phyloP scores from a whole-genome alignment of 2,329 filamentous ascomycete species.

The Hymenoscyphus repandus region DNA sequence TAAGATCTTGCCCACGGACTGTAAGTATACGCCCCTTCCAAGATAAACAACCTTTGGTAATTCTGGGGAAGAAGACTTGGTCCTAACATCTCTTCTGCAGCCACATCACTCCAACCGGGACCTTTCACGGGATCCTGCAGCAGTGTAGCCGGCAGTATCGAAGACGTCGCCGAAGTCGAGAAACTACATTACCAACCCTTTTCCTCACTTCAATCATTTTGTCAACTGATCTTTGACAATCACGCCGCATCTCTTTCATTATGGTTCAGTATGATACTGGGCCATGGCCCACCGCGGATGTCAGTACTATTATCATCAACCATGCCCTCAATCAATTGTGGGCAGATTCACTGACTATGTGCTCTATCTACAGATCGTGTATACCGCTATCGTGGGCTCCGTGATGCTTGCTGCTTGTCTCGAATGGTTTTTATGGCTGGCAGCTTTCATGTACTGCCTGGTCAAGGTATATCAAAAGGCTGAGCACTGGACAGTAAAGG shows the following conservation, averaged over 20 bases:
- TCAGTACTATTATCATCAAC: conserved; percentile 28
- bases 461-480: conserved; percentile 85
- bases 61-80: not conserved
- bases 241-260: conserved; percentile 12
- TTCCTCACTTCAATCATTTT: no score
- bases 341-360: conserved; percentile 9
- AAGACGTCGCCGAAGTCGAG: not conserved
- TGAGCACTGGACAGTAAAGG: conserved; percentile 75
- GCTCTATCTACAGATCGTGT: conserved; percentile 61
- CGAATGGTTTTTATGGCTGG: conserved; percentile 92
- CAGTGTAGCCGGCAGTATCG: not conserved
- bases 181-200: not conserved
- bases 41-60: not conserved
- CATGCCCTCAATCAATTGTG: not conserved
- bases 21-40: not conserved
- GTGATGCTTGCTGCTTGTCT: conserved; percentile 80
- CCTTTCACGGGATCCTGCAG: conserved; percentile 6
- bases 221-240: no score
- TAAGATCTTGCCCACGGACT: not conserved
- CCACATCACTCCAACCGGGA: not conserved
- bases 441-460: conserved; percentile 90
- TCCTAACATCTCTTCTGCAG: not conserved
- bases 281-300: conserved; percentile 48
- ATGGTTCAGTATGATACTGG: conserved; percentile 40
- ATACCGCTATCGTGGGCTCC: conserved; percentile 72